phyloP scores from a whole-genome alignment of 2,329 filamentous ascomycete genomes.

The Xylaria sp. region DNA sequence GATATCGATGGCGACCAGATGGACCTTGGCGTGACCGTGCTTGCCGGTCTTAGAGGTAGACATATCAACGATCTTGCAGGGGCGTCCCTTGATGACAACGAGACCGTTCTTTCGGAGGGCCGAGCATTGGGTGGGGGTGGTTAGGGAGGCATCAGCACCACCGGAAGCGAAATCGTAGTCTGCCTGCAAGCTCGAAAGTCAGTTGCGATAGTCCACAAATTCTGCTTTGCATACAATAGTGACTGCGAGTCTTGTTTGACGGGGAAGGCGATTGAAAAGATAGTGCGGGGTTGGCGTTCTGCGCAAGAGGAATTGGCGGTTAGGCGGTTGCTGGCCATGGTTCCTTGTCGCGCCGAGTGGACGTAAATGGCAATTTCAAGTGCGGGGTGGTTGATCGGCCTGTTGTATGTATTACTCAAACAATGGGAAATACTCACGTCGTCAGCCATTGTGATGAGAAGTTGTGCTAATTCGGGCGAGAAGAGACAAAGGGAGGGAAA shows the following conservation, averaged over 20 bases:
- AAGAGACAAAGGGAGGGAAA: neutral
- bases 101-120: constrained; percentile 98
- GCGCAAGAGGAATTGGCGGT: constrained; percentile 8
- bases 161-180: constrained; percentile 83
- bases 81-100: constrained; percentile 98
- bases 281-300: neutral
- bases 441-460: constrained; percentile 63
- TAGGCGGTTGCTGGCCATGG: constrained; percentile 14
- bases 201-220: constrained; percentile 24
- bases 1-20: constrained; percentile 97
- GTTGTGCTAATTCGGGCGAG: constrained; percentile 33
- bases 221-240: neutral
- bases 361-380: constrained; percentile 26
- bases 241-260: neutral
- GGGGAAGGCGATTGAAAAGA: neutral
- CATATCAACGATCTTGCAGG: constrained; percentile 99
- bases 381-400: constrained; percentile 31
- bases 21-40: constrained; percentile 99
- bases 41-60: constrained; percentile 99
- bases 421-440: constrained; percentile 53
- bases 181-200: constrained; percentile 54
- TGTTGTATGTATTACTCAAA: constrained; percentile 1
- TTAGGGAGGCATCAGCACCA: constrained; percentile 94
- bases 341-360: constrained; percentile 21
- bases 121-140: constrained; percentile 99